Evolutionary conservation across 2,329 filamentous ascomycete genomes (phyloP), one percentile per base, ranked within the genome.

Genomic region (Venturia aucupariae): DNA sequence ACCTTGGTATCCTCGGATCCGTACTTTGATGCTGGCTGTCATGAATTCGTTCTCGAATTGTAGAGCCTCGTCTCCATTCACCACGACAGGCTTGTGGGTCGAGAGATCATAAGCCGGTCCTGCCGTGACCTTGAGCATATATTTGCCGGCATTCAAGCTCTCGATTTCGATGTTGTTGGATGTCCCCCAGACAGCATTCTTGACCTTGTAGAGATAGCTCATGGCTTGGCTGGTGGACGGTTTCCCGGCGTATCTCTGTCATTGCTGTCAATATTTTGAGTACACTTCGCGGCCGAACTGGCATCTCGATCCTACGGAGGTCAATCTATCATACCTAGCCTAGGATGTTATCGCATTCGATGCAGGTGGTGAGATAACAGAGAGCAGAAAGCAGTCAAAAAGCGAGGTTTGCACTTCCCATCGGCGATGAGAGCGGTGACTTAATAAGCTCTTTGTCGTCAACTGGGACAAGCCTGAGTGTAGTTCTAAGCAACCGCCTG

Each of bases 111-210:
- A 96, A 68, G 80, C 79, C 1, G 89, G 82, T 2, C 93, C 93
- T 0, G 90, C 90, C 0, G 91, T 95, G 64, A 97, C 87, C 68
- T 84, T 85, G 67, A 97, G 82, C 62, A 90, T 83, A 75, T 94
- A 96, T 69, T 90, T 62, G 35, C 38, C 38, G 10, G 30, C 30
- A 35, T 57, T 35, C 51, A 57, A 35, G 32, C 22, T 27, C 59
- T 61, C 59, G 59, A 61, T 61, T 1, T 61, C 32, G 51, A 10
- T 57, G 27, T n/a, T 27, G 30, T 57, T 35, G 15, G 27, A n/a
- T 19, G 27, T 17, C 35, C 51, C 27, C 51, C 51, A 57, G 2
- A 57, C 19, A n/a, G 51, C 51, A 15, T 57, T 35, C 30, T 35
- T 57, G 17, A 57, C 15, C 10, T 22, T 19, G 19, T 57, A 6